Base-by-base conservation (phyloP, 228 moss, liverwort and hornwort genomes). In the Sphagnum magellanicum region DNA sequence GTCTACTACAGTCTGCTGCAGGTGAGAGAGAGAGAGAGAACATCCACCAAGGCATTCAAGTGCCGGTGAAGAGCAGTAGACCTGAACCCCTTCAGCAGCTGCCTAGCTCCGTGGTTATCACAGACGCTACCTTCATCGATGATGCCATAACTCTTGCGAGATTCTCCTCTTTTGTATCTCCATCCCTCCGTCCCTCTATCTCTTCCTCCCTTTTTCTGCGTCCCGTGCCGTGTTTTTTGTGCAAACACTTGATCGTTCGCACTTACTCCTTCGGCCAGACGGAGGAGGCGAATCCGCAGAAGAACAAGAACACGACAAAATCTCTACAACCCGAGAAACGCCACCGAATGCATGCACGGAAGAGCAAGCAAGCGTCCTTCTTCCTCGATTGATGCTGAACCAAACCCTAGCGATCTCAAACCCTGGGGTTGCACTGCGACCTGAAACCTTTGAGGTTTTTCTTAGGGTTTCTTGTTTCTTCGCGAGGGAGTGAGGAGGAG, bases 31-130 rank as follows among this genome's bases (percentile, higher is more conserved):
- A 32, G 94, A 10, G 94, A 91, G 67, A 94, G 53, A 61, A 94
- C 94, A 76, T 94, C 94, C 49, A 94, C 94, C 75, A 94, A 79
- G 6, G 91, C 94, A 67, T 94, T 94, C 10, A 91, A 91, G 69
- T 94, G 94, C 67, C 94, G 68, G 72, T 94, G 94, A 49, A 91
- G 73, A 14, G 94, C 94, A 52, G 91, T 88, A 51, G 94, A 94
- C 5, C 90, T 90, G 14, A 91, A 90, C 47, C 88, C 84, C 81
- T 94, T 94, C 82, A 94, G 62, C 71, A 94, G 84, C 84, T 94
- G 91, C 64, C 94, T 32, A 75, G 50, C 47, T 77, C 83, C 6
- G 55, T 11, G 15, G 48, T 1, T 4, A 77, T 75, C 74, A 83
- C 77, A 63, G 83, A 65, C 14, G 83, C 75, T 13, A 83, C 75